Base-by-base conservation (phyloP, 345 rosid species). In the Linum lewisii region DNA sequence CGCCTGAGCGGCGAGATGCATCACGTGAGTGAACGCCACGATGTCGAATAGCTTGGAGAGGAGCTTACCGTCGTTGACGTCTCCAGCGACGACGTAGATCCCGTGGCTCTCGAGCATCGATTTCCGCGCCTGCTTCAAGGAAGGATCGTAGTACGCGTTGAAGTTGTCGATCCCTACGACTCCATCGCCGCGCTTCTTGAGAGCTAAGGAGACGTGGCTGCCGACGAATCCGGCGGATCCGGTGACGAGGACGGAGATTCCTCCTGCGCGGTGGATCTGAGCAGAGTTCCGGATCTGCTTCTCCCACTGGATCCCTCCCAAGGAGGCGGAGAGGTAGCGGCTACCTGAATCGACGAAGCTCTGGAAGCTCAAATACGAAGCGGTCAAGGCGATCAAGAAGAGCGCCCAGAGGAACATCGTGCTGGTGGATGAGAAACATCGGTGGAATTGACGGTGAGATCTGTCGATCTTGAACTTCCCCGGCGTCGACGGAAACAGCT, bases 331-430 rank as follows among this genome's bases (percentile, higher is more conserved):
- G 21, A 87, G 67, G 54, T 75, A 81, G 9, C 82, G 79, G 78
- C 82, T 79, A 23, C 95, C 90, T 63, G 90, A 78, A 63, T 84
- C 88, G 23, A 90, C 84, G 52, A 90, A 84, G 60, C 89, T 75
- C 69, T 82, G 91, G 51, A 90, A 79, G 59, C 91, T 82, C 61
- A 90, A 66, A 66, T 90, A 90, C 37, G 95, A 87, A 22, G 95
- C 97, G 65, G 97, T 84, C 13, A 87, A 67, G n/a, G 95, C 97
- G 42, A 87, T 77, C 64, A 90, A 74, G 73, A 90, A 87, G 37
- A 90, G 80, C 6, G 94, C 97, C 95, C 95, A 90, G 16, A 90
- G 64, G 73, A 87, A 90, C 94, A 85, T 82, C 51, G 95, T 85
- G 78, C 86, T 79, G 9, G 95, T 87, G 0, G 97, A 90, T 1